phyloP scores from a whole-genome alignment of 768 basidiomycete species.

The Floccularia luteovirens region DNA sequence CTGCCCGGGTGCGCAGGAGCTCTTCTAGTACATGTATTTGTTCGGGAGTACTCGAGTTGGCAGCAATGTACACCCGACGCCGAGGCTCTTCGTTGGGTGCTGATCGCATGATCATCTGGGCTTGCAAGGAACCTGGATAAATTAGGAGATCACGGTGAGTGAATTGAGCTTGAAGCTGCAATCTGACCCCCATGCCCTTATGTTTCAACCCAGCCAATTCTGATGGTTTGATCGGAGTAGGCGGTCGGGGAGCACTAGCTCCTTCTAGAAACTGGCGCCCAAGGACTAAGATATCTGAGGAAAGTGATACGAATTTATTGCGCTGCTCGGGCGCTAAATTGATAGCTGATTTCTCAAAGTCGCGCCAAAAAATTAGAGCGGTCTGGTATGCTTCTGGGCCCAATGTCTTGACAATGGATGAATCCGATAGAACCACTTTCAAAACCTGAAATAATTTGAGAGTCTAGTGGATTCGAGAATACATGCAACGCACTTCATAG shows the following conservation, averaged over 20 bases:
- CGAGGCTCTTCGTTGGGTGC: slow-evolving; percentile 82
- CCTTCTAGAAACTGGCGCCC: slow-evolving; percentile 82
- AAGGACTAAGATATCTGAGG: slow-evolving; percentile 81
- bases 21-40: slow-evolving; percentile 74
- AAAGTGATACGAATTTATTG: slow-evolving; percentile 78
- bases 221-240: slow-evolving; percentile 58
- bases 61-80: slow-evolving; percentile 73
- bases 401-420: slow-evolving; percentile 55
- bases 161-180: slow-evolving; percentile 70
- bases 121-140: slow-evolving; percentile 83
- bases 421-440: slow-evolving; percentile 61
- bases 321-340: slow-evolving; percentile 75
- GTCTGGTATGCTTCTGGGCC: slow-evolving; percentile 76
- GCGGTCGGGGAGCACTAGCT: slow-evolving; percentile 52
- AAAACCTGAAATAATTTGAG: slow-evolving; percentile 45
- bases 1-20: slow-evolving; percentile 68
- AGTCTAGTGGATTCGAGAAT: slow-evolving; percentile 9
- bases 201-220: slow-evolving; percentile 72
- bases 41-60: slow-evolving; percentile 66
- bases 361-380: slow-evolving; percentile 89
- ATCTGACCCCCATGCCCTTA: slow-evolving; percentile 64
- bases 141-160: slow-evolving; percentile 72
- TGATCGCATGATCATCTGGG: slow-evolving; percentile 88
- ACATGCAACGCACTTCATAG: slow-evolving; percentile 62
- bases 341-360: slow-evolving; percentile 97